Conservation (phyloP, 441 rosid species). For the Populus trichocarpa region DNA sequence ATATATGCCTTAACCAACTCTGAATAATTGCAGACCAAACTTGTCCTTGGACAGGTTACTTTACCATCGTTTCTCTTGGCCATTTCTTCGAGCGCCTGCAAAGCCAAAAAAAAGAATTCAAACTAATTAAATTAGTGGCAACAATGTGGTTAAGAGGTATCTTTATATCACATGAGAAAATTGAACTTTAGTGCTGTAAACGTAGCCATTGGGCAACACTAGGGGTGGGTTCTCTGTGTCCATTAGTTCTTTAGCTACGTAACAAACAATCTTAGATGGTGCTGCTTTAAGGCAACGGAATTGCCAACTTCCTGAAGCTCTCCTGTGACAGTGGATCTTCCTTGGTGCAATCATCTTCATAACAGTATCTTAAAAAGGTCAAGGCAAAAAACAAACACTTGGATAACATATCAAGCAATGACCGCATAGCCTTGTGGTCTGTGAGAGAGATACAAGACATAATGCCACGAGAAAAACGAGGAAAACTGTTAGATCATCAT, state of each 20-base stretch:
- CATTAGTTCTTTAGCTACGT: constrained; percentile 88
- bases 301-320: constrained; percentile 76
- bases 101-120: constrained; percentile 2
- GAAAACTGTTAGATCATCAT: background rate
- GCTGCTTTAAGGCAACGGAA: constrained; percentile 84
- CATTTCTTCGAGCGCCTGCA: constrained; percentile 97
- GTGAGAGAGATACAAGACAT: background rate
- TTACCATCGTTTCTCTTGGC: constrained; percentile 66
- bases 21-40: constrained; percentile 48
- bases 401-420: background rate
- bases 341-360: constrained; percentile 81
- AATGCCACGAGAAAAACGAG: background rate
- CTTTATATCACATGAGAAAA: constrained; percentile 3
- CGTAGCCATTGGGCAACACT: constrained; percentile 91
- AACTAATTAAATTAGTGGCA: background rate
- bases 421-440: background rate
- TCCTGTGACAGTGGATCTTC: constrained; percentile 96
- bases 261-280: constrained; percentile 95
- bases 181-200: constrained; percentile 83
- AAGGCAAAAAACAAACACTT: constrained; percentile 32
- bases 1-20: constrained; percentile 85
- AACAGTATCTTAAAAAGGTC: constrained; percentile 62
- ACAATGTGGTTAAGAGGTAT: background rate
- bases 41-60: constrained; percentile 82
- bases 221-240: constrained; percentile 97